phyloP scores from a whole-genome alignment of 352 stramenopile genomes.

The Aphanomyces astaci region DNA sequence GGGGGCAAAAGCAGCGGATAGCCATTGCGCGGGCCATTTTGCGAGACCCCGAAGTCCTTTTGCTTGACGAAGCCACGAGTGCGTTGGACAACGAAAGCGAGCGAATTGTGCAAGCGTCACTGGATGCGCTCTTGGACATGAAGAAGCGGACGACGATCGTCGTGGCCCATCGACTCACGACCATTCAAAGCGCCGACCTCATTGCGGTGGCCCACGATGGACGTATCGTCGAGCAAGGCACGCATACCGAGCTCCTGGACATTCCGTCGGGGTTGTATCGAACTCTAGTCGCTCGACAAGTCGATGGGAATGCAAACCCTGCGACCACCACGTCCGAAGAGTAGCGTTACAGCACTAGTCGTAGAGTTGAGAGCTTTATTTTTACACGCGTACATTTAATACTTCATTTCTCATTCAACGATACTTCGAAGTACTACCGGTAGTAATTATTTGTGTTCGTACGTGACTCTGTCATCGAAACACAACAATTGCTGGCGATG shows the following conservation, averaged over 20 bases:
- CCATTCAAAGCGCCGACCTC: slow-evolving; percentile 89
- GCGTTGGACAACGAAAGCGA: slow-evolving; percentile 78
- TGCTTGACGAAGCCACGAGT: slow-evolving; percentile 90
- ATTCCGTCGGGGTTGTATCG: slow-evolving; percentile 32
- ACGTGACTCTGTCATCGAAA: no score
- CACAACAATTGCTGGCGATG: no score
- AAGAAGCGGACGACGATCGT: slow-evolving; percentile 84
- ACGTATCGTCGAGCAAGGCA: slow-evolving; percentile 87
- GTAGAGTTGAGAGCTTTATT: no score
- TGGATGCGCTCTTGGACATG: slow-evolving; percentile 53
- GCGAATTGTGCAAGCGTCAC: slow-evolving; percentile 68
- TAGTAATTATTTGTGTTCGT: no score
- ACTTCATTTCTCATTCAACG: no score
- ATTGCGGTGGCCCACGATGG: slow-evolving; percentile 92
- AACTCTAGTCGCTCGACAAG: slow-evolving; percentile 27
- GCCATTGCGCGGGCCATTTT: slow-evolving; percentile 90
- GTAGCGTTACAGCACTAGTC: no score
- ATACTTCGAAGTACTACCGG: no score
- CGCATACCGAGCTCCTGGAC: slow-evolving; percentile 83
- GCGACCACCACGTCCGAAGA: no score
- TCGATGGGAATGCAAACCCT: no score
- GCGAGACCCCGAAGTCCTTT: slow-evolving; percentile 72
- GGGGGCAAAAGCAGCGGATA: slow-evolving; percentile 72
- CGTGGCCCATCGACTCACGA: slow-evolving; percentile 91
- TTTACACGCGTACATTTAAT: no score